Percentiles rank a stretch among this genome's conserved stretches.
These are phyloP conservation scores for Mycena sp. DNA, from an alignment of 1,284 basidiomycete species.

Conservation along the genomic window DNA sequence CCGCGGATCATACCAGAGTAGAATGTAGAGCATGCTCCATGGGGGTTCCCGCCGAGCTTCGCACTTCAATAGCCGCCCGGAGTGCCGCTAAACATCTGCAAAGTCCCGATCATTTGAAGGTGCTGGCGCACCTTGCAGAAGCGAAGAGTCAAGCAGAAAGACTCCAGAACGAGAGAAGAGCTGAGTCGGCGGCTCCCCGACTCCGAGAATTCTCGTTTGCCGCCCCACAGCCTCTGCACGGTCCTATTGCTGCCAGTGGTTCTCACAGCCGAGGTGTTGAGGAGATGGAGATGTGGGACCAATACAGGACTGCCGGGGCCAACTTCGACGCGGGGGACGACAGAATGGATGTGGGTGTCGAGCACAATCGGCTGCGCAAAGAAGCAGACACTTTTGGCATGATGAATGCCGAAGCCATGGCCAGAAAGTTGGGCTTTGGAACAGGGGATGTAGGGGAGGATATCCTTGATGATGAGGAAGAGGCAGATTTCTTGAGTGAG, in stretches of 20 bases:
- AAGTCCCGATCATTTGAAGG: neutral
- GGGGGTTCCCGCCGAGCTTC: neutral
- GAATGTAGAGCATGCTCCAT: neutral
- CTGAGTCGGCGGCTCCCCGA: neutral
- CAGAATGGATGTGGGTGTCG: neutral
- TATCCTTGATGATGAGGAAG: neutral
- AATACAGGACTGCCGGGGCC: neutral
- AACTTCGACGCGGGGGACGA: constrained; percentile 12
- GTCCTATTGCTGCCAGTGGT: neutral
- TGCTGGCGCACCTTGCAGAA: neutral
- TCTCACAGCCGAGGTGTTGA: neutral
- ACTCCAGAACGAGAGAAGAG: neutral
- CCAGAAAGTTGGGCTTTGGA: constrained; percentile 3
- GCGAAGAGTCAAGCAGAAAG: neutral
- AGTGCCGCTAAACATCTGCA: neutral
- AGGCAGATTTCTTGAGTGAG: constrained; percentile 11
- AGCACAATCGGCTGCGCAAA: neutral
- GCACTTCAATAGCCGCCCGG: neutral
- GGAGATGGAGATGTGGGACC: constrained; percentile 9
- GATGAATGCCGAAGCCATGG: constrained; percentile 10
- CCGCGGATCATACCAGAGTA: neutral
- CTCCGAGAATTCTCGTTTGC: neutral
- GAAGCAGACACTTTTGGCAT: constrained; percentile 14
- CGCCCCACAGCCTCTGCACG: neutral
- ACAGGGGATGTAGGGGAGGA: neutral